These are phyloP conservation scores for Penicillium paradoxum DNA, from an alignment of 495 filamentous ascomycete genomes.

Conservation along the genomic window DNA sequence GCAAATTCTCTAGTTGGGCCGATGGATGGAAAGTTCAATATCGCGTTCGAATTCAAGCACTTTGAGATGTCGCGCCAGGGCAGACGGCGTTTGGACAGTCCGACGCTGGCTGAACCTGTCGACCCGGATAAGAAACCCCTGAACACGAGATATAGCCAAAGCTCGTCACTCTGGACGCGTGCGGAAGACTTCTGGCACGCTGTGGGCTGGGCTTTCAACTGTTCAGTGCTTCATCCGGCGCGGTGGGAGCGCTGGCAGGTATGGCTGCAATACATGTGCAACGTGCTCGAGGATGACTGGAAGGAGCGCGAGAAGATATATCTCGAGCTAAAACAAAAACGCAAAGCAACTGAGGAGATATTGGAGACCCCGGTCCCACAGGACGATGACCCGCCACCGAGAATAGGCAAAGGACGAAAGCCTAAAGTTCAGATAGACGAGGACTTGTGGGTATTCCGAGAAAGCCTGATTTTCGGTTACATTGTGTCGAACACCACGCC, in stretches of 20 bases:
- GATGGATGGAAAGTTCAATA: constrained; percentile 38
- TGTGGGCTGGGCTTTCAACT: constrained; percentile 92
- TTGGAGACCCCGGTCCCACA: background rate
- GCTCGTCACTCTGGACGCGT: constrained; percentile 63
- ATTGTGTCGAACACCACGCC: constrained; percentile 32
- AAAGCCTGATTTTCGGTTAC: constrained; percentile 55
- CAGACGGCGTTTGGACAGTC: constrained; percentile 20
- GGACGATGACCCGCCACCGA: background rate
- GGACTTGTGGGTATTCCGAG: constrained; percentile 32
- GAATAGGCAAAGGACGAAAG: background rate
- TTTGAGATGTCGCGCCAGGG: constrained; percentile 34
- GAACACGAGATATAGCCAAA: constrained; percentile 52
- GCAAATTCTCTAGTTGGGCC: constrained; percentile 50
- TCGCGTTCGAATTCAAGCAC: constrained; percentile 52
- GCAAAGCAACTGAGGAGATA: constrained; percentile 9
- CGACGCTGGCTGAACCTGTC: constrained; percentile 4
- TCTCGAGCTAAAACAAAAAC: constrained; percentile 7
- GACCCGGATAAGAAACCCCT: constrained; percentile 39
- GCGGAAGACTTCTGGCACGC: constrained; percentile 85
- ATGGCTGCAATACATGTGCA: constrained; percentile 77
- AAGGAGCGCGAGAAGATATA: constrained; percentile 41
- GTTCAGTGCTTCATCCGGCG: constrained; percentile 62
- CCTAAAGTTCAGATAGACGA: constrained; percentile 19
- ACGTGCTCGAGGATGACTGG: constrained; percentile 74
- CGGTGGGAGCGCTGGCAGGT: constrained; percentile 80